Base-by-base conservation (phyloP, 768 basidiomycete genomes). In the Scleroderma citrinum region DNA sequence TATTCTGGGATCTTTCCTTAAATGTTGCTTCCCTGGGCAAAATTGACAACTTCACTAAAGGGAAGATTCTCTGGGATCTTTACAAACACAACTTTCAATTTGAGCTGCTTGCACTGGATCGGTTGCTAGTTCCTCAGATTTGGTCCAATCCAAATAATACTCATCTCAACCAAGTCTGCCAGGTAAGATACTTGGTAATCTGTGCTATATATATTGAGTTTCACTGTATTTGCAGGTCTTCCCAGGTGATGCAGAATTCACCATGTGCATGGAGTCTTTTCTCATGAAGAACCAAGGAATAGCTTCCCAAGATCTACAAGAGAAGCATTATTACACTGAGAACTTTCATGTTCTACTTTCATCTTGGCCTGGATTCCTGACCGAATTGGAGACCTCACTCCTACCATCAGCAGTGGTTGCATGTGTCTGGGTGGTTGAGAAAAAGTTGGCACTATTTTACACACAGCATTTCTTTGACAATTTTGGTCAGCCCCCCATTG, bases 51-150 rank as follows among this genome's bases (percentile, higher is more conserved):
- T 3, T 16, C 2, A 45, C 32, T 11, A 21, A 12, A 7, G 20
- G 44, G 11, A 46, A 47, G 39, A 50, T 62, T 20, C 21, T 59
- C 7, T 61, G 56, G 60, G 52, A 58, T 19, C 35, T 59, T 1
- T 39, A 48, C 1, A 45, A 61, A 20, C 49, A 53, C 10, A 56
- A 56, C 21, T 61, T 61, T 32, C 4, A 39, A 1, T 57, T 54
- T 29, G 52, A 61, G 26, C 40, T 61, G 2, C n/a, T 55, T 5
- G 47, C 58, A 12, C 44, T 61, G 5, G 54, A 59, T 23, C 14
- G 16, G 8, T 3, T 8, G 7, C n/a, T 47, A 35, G 11, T 31
- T 14, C 47, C 47, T 2, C 5, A 29, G 11, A 14, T 47, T 3
- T 47, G 34, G 21, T 35, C 13, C 3, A 21, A 14, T 13, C 3